Evolutionary conservation across 129 eudicot genomes (phyloP).

Genomic region (Apium graveolens): DNA sequence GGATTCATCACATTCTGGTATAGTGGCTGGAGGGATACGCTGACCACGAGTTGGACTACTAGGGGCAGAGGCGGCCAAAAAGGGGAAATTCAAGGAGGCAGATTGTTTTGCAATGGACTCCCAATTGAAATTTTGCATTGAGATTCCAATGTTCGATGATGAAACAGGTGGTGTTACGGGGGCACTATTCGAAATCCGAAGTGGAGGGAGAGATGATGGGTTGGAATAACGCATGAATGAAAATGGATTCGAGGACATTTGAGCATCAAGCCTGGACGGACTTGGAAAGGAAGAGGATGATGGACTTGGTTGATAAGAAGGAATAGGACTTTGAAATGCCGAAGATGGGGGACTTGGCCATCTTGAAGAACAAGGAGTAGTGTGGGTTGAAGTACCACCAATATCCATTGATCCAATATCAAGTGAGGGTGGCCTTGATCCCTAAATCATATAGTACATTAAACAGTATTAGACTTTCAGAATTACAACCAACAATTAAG

Average conservation of each 20-base stretch:
- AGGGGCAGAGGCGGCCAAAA: constrained; percentile 74
- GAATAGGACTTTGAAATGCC: constrained; percentile 65
- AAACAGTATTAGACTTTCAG: neutral
- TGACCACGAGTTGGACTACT: constrained; percentile 68
- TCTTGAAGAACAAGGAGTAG: constrained; percentile 77
- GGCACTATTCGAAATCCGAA: constrained; percentile 90
- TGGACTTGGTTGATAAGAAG: constrained; percentile 93
- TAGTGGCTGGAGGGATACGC: constrained; percentile 58
- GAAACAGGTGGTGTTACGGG: constrained; percentile 90
- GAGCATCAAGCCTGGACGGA: constrained; percentile 46
- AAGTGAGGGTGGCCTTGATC: constrained; percentile 59
- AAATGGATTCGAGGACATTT: constrained; percentile 39
- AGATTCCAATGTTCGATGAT: constrained; percentile 58
- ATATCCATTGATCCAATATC: constrained; percentile 39
- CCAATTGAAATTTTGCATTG: constrained; percentile 48
- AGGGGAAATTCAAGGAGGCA: constrained; percentile 59
- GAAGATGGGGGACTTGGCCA: constrained; percentile 80
- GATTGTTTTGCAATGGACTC: constrained; percentile 65
- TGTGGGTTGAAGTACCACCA: constrained; percentile 62
- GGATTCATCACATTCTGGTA: constrained; percentile 89
- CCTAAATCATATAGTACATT: constrained; percentile 39
- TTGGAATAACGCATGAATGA: constrained; percentile 51
- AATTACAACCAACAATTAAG: neutral
- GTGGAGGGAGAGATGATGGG: constrained; percentile 78
- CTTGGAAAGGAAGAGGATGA: constrained; percentile 85